phyloP scores from a whole-genome alignment of 2,329 filamentous ascomycete species.

The Epichloe sp. region DNA sequence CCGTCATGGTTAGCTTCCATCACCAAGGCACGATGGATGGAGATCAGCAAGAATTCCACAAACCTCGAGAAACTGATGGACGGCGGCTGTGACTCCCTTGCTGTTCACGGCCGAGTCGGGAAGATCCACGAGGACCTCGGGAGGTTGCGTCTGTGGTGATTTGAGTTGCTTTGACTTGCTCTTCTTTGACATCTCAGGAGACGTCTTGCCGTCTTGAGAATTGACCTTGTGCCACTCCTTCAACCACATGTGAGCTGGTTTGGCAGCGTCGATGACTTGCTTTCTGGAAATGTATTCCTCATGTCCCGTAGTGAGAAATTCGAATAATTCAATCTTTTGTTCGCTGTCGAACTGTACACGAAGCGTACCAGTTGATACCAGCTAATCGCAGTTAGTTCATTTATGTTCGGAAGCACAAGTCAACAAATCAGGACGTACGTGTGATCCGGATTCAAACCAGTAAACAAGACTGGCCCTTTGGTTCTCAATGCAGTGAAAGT shows the following conservation, averaged over 20 bases:
- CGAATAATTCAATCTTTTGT: constrained; percentile 72
- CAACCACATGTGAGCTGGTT: constrained; percentile 49
- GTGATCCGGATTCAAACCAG: constrained; percentile 73
- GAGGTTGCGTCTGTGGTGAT: constrained; percentile 44
- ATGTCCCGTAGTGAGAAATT: constrained; percentile 63
- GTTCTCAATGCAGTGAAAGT: constrained; percentile 64
- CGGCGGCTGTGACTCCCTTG: constrained; percentile 46
- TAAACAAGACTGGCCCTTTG: constrained; percentile 70
- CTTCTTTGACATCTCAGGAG: constrained; percentile 57
- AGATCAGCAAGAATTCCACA: neutral
- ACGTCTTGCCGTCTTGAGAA: constrained; percentile 41
- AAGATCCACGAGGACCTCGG: constrained; percentile 43
- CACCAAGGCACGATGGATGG: constrained; percentile 5
- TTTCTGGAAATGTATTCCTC: constrained; percentile 74
- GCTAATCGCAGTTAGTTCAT: constrained; percentile 27
- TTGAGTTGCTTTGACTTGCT: constrained; percentile 44
- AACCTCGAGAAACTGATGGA: constrained; percentile 54
- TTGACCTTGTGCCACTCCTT: constrained; percentile 54
- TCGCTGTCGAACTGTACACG: constrained; percentile 67
- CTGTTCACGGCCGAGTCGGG: constrained; percentile 45
- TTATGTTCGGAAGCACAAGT: neutral
- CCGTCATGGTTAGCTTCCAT: constrained; percentile 7
- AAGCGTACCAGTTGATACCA: constrained; percentile 65
- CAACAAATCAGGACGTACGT: constrained; percentile 40
- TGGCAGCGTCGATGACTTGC: constrained; percentile 46